Evolutionary conservation across 1,284 basidiomycete species (phyloP).

Genomic region (Cutaneotrichosporon daszewskae): DNA sequence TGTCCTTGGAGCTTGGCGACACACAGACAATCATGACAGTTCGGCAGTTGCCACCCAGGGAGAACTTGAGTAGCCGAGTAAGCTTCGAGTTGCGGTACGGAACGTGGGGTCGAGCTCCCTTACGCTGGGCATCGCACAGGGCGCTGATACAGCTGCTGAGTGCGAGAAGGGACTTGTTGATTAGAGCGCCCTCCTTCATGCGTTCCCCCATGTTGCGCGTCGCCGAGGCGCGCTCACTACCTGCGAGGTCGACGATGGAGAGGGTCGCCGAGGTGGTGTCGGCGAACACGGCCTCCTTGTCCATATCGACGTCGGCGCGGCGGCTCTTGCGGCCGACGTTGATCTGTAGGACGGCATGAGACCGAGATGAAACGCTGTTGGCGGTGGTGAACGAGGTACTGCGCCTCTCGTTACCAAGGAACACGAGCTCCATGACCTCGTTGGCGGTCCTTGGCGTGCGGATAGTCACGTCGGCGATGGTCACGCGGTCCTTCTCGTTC

Average conservation of each 20-base stretch:
- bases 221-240: conserved; percentile 88
- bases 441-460: conserved; percentile 72
- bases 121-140: conserved; percentile 66
- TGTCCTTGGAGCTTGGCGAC: conserved; percentile 86
- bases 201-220: conserved; percentile 95
- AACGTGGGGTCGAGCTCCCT: conserved; percentile 74
- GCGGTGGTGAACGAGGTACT: conserved; percentile 90
- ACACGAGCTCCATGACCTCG: conserved; percentile 86
- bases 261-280: conserved; percentile 80
- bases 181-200: conserved; percentile 95
- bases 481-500: conserved; percentile 71
- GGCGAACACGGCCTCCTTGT: conserved; percentile 26
- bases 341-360: conserved; percentile 91
- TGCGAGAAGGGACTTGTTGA: conserved; percentile 93
- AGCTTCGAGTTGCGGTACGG: conserved; percentile 96
- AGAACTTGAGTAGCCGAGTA: conserved; percentile 90
- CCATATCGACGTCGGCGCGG: conserved; percentile 40
- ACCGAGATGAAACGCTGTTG: conserved; percentile 90
- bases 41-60: conserved; percentile 93
- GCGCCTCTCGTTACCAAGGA: conserved; percentile 75
- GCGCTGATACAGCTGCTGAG: conserved; percentile 96
- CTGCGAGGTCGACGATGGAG: conserved; percentile 93
- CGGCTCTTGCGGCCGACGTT: conserved; percentile 74
- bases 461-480: conserved; percentile 76
- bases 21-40: conserved; percentile 98